Evolutionary conservation across 2,329 filamentous ascomycete genomes (phyloP), one percentile per base, ranked within the genome.

Genomic region (Tricladium varicosporioides): DNA sequence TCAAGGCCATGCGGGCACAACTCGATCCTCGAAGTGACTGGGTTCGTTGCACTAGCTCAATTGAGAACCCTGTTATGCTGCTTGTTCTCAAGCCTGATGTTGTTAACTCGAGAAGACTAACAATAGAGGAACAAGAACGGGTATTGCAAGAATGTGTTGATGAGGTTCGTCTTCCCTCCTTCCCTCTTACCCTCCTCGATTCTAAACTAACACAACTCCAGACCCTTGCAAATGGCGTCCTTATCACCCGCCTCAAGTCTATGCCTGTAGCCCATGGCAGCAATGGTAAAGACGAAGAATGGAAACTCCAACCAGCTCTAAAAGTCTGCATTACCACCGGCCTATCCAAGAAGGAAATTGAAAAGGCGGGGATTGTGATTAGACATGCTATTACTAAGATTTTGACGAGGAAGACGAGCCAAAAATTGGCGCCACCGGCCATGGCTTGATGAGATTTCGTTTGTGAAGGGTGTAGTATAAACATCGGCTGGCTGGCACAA

Each of bases 331-430:
- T 97, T 53, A 96, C 92, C 0, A 89, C 84, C 5, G 94, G 89
- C 1, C 77, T 99, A 60, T 89, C 89, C 19, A 95, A 89, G 78
- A 97, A 96, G 77, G 94, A 99, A 73, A 89, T 92, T 54, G 95
- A 99, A 76, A 96, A 95, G 78, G 91, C 94, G 0, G 94, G 92
- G 13, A 85, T 87, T 7, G 86, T 84, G 9, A 92, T 99, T 64
- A 82, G 93, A 59, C 92, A 97, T 75, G 93, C 94, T 13, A 90
- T 97, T 64, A 96, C 92, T 51, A 97, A 96, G 76, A 85, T 97
- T 60, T 85, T 99, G 80, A 84, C 82, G 16, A 78, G 82, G 60
- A 86, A 85, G 71, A 73, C 78, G 27, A 84, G 77, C 68, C 76
- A 74, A 60, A 78, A 77, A 64, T 68, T 70, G 19, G 62, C 60